phyloP scores from a whole-genome alignment of 148 eudicot species.

The Nyssa sinensis region DNA sequence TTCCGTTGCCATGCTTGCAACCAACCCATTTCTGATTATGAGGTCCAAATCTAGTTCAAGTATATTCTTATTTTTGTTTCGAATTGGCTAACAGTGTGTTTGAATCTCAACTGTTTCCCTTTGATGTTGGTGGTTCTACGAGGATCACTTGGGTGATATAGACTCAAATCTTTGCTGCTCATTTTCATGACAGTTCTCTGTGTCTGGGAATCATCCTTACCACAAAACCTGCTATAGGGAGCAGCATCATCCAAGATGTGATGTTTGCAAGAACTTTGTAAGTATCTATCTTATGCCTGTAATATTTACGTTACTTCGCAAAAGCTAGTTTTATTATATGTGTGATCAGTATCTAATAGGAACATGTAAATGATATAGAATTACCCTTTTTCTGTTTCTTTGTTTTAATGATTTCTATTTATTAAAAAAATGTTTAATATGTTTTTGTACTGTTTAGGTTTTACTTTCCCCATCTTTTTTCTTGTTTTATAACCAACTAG shows the following conservation, averaged over 20 bases:
- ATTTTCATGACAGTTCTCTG: conserved; percentile 60
- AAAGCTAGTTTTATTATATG: not conserved
- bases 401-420: not conserved
- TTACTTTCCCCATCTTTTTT: not conserved
- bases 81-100: not conserved
- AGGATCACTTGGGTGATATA: not conserved
- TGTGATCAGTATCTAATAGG: not conserved
- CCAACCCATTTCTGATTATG: conserved; percentile 78
- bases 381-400: too few relatives aligned
- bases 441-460: not conserved
- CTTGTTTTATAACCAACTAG: not conserved
- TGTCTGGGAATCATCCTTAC: conserved; percentile 74
- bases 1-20: conserved; percentile 80
- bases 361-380: not conserved
- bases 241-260: conserved; percentile 89
- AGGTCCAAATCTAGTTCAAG: conserved; percentile 44
- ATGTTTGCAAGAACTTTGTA: conserved; percentile 81
- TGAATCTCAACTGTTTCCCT: not conserved
- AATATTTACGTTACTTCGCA: not conserved
- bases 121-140: not conserved
- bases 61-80: not conserved
- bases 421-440: not conserved
- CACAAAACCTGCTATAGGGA: conserved; percentile 91
- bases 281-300: conserved; percentile 19
- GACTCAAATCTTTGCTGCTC: conserved; percentile 2